Percentiles rank a stretch among this genome's conserved stretches.
phyloP scores from a whole-genome alignment of 805 yeast species.

The Wickerhamiella siamensis region DNA sequence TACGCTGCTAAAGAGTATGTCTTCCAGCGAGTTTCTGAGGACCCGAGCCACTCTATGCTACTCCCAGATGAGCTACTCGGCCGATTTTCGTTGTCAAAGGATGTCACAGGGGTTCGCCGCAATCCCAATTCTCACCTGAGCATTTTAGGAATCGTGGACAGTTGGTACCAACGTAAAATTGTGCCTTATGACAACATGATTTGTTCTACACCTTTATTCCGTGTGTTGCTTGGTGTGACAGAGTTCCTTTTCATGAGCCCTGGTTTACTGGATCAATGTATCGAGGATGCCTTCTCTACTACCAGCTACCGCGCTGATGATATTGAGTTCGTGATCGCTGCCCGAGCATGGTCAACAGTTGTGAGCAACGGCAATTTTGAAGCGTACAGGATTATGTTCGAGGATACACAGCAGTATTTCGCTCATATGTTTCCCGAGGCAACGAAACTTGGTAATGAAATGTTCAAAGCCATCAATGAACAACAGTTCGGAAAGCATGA shows the following conservation, averaged over 20 bases:
- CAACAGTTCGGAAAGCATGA: conserved; percentile 5
- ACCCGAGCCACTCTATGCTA: conserved; percentile 41
- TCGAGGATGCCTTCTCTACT: conserved; percentile 55
- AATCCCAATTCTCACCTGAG: conserved; percentile 80
- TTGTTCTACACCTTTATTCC: conserved; percentile 84
- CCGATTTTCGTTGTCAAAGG: conserved; percentile 60
- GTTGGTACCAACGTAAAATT: conserved; percentile 75
- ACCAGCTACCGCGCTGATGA: conserved; percentile 73
- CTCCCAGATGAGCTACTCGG: conserved; percentile 70
- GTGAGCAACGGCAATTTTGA: conserved; percentile 63
- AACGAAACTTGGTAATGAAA: conserved; percentile 75
- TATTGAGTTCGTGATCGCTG: conserved; percentile 81
- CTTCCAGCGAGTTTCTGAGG: conserved; percentile 44
- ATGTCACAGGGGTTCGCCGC: conserved; percentile 37
- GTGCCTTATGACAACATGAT: conserved; percentile 94
- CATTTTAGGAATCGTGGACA: conserved; percentile 78
- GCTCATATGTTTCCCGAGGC: conserved; percentile 81
- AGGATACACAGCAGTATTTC: conserved; percentile 69
- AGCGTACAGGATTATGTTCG: conserved; percentile 58
- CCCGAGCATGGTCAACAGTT: conserved; percentile 73
- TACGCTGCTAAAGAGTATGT: conserved; percentile 57
- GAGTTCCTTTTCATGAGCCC: conserved; percentile 83
- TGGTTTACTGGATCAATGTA: conserved; percentile 63
- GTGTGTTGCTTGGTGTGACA: conserved; percentile 86
- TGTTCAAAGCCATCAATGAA: conserved; percentile 38